Percentiles rank a stretch among this genome's conserved stretches.
These are phyloP conservation scores for Hypericum androsaemum DNA, from an alignment of 345 rosid species.

Conservation along the genomic window DNA sequence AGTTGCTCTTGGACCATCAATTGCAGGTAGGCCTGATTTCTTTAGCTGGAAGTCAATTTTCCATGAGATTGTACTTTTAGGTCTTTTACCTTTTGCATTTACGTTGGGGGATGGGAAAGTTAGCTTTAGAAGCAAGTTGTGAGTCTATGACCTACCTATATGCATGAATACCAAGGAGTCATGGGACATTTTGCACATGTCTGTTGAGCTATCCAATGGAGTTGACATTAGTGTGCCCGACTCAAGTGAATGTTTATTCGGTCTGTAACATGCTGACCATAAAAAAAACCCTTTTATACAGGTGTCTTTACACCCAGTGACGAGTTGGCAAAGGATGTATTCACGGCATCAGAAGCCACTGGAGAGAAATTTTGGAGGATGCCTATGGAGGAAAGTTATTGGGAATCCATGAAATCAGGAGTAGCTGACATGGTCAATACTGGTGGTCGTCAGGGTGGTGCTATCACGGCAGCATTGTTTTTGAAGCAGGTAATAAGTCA, in stretches of 20 bases:
- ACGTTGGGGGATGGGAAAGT: no score
- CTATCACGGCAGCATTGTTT: constrained; percentile 89
- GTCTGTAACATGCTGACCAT: no score
- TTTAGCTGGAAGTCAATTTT: background rate
- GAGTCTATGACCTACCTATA: no score
- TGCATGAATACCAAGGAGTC: no score
- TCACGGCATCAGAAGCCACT: constrained; percentile 54
- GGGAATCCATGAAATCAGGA: constrained; percentile 97
- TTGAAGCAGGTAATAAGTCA: constrained; percentile 58
- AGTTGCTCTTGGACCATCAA: constrained; percentile 86
- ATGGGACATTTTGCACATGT: no score
- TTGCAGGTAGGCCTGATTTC: constrained; percentile 51
- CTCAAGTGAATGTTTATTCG: no score
- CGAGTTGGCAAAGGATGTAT: constrained; percentile 72
- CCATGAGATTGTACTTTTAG: no score
- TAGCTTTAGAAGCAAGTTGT: no score
- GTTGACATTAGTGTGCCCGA: no score
- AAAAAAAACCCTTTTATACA: constrained; percentile 6
- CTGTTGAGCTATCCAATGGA: no score
- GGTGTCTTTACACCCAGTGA: constrained; percentile 86
- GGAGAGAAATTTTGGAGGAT: constrained; percentile 98
- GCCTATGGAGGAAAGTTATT: constrained; percentile 94
- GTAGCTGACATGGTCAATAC: constrained; percentile 95
- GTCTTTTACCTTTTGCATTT: no score
- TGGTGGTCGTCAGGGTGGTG: constrained; percentile 73